phyloP scores from a whole-genome alignment of 768 basidiomycete genomes.

The Auriscalpium vulgare region DNA sequence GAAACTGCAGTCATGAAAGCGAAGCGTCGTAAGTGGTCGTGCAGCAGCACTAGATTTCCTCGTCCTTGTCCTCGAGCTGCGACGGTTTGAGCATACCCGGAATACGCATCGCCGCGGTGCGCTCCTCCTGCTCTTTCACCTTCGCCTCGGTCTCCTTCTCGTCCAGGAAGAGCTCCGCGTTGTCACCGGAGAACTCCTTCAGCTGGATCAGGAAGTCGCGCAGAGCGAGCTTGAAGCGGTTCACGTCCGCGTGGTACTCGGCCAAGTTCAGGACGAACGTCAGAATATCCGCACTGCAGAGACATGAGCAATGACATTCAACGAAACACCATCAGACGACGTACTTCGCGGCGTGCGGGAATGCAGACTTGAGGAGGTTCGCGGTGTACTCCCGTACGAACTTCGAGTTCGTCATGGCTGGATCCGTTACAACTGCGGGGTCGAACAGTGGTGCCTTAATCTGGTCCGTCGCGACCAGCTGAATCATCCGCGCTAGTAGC shows the following conservation, averaged over 20 bases:
- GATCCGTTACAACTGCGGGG: slow-evolving; percentile 59
- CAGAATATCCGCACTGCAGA: slow-evolving; percentile 56
- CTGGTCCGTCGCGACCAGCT: slow-evolving; percentile 75
- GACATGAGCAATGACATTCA: slow-evolving; percentile 5
- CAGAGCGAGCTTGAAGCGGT: slow-evolving; percentile 87
- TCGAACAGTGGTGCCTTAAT: slow-evolving; percentile 85
- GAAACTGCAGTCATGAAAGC: no score
- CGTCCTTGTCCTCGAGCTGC: slow-evolving; percentile 90
- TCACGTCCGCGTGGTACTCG: slow-evolving; percentile 72
- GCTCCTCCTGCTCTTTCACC: slow-evolving; percentile 74
- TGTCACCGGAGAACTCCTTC: slow-evolving; percentile 95
- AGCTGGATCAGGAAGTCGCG: slow-evolving; percentile 98
- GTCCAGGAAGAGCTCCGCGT: slow-evolving; percentile 85
- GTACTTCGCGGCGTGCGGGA: slow-evolving; percentile 86
- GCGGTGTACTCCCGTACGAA: slow-evolving; percentile 85
- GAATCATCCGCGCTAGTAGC: slow-evolving; percentile 90
- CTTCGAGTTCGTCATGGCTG: slow-evolving; percentile 64
- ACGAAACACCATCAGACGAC: slow-evolving; percentile 21
- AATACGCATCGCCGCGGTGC: slow-evolving; percentile 83
- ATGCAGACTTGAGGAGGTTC: slow-evolving; percentile 79
- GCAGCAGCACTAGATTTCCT: slow-evolving; percentile 33
- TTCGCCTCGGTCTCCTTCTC: slow-evolving; percentile 87
- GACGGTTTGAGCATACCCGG: slow-evolving; percentile 97
- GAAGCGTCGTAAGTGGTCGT: no score
- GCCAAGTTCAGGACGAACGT: slow-evolving; percentile 60